Conservation (phyloP, 2,329 filamentous ascomycete species). For the Dactylellina drechsleri region DNA sequence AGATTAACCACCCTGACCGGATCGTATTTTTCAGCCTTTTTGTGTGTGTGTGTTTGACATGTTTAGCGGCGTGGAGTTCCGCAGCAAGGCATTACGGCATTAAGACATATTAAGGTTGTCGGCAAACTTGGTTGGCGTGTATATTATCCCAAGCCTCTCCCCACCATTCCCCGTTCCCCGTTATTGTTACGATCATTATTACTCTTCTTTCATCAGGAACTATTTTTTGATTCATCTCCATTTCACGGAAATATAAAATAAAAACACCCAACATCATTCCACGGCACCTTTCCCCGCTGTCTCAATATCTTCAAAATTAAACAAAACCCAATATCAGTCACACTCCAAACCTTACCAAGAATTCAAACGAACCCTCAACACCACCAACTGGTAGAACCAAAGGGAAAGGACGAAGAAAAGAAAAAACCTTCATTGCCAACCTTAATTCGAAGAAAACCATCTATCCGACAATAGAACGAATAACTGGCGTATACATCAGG, state of each 20-base stretch:
- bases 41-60: not conserved
- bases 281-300: constrained; percentile 33
- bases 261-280: not conserved
- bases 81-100: constrained; percentile 12
- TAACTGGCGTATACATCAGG: too few species aligned
- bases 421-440: constrained; percentile 8
- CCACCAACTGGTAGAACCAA: not conserved
- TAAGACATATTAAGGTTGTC: constrained; percentile 38
- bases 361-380: constrained; percentile 18
- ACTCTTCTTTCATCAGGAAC: constrained; percentile 8
- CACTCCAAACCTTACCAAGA: constrained; percentile 17
- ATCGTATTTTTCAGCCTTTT: too few species aligned
- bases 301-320: constrained; percentile 40
- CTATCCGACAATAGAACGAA: too few species aligned
- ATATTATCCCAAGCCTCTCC: constrained; percentile 46
- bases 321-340: constrained; percentile 19
- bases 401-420: not conserved
- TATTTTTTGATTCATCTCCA: constrained; percentile 1
- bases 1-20: too few species aligned
- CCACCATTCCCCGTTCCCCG: constrained; percentile 23
- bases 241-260: not conserved
- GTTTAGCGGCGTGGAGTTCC: constrained; percentile 39
- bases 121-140: constrained; percentile 30
- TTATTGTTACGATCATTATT: constrained; percentile 14
- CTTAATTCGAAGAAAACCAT: constrained; percentile 12